Percentiles rank a stretch among this genome's conserved stretches.
Evolutionary conservation across 768 basidiomycete genomes (phyloP).

Genomic region (Neoboletus brunneissimus): DNA sequence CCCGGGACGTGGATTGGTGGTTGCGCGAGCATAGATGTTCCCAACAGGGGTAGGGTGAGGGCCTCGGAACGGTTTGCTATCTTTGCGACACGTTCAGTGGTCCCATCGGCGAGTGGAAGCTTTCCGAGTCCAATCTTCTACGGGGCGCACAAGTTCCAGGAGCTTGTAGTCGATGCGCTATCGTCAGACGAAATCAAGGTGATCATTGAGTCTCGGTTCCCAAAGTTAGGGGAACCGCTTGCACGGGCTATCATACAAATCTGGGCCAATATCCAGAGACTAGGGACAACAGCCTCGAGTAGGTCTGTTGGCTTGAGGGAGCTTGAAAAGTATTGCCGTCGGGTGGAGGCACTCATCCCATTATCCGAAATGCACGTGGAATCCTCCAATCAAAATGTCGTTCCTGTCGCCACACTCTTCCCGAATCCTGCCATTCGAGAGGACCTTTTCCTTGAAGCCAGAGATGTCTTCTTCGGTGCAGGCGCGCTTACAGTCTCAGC

Average conservation of each 20-base stretch:
- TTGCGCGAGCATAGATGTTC: conserved; percentile 64
- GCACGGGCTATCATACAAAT: conserved; percentile 55
- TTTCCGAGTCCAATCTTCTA: conserved; percentile 70
- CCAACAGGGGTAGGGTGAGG: conserved; percentile 68
- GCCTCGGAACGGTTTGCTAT: conserved; percentile 81
- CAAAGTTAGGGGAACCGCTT: conserved; percentile 50
- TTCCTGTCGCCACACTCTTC: conserved; percentile 48
- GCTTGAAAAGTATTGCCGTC: conserved; percentile 77
- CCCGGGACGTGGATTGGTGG: conserved; percentile 74
- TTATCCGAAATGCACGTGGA: conserved; percentile 44
- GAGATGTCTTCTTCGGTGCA: conserved; percentile 89
- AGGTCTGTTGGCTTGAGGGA: conserved; percentile 74
- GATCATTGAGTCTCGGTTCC: conserved; percentile 70
- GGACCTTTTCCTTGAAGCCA: conserved; percentile 83
- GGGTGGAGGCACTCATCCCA: conserved; percentile 64
- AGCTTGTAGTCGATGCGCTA: conserved; percentile 63
- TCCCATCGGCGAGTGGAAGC: conserved; percentile 42
- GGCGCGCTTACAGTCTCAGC: conserved; percentile 52
- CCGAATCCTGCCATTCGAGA: conserved; percentile 77
- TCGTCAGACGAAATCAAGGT: conserved; percentile 60
- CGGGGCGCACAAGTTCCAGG: conserved; percentile 80
- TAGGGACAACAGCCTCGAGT: conserved; percentile 51
- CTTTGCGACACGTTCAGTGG: conserved; percentile 82
- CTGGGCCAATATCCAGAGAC: conserved; percentile 60
- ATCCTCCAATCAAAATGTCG: conserved; percentile 18